A percentile compares a stretch with the other conserved stretches of the same genome.
Conservation (phyloP, 78 protist genomes). For the Dictyostelium purpureum region DNA sequence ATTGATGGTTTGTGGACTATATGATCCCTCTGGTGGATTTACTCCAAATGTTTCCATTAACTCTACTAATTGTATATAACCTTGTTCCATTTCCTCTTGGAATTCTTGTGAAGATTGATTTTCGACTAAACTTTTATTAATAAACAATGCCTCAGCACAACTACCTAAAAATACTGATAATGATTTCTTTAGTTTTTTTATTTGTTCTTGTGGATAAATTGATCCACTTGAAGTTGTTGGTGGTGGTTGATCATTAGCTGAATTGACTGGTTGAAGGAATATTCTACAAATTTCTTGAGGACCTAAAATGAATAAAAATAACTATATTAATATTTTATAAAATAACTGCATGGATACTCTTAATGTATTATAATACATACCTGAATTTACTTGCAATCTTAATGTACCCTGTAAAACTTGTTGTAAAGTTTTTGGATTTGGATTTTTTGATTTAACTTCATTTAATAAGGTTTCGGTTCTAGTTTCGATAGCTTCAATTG, state of each 20-base stretch:
- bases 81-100: slow-evolving; percentile 76
- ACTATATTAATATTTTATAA: too few relatives aligned
- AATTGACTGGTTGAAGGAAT: too few relatives aligned
- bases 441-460: slow-evolving; percentile 23
- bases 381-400: slow-evolving; percentile 58
- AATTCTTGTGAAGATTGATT: slow-evolving; percentile 25
- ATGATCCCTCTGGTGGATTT: slow-evolving; percentile 51
- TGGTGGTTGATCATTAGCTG: too few relatives aligned
- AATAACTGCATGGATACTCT: too few relatives aligned
- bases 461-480: not conserved
- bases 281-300: slow-evolving; percentile 70
- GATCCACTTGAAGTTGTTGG: not conserved
- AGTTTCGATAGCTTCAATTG: slow-evolving; percentile 44
- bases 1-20: not conserved
- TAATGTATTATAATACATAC: too few relatives aligned
- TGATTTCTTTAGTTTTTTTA: not conserved
- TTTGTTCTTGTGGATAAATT: slow-evolving; percentile 20
- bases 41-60: slow-evolving; percentile 35
- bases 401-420: slow-evolving; percentile 66
- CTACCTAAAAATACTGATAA: slow-evolving; percentile 1
- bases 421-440: slow-evolving; percentile 56
- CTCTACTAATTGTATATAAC: slow-evolving; percentile 20
- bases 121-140: not conserved
- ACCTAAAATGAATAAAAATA: too few relatives aligned
- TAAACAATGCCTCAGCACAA: slow-evolving; percentile 39